Percentiles rank a stretch among this genome's conserved stretches.
phyloP scores from a whole-genome alignment of 768 basidiomycete species.

The Punctularia strigosozonata region DNA sequence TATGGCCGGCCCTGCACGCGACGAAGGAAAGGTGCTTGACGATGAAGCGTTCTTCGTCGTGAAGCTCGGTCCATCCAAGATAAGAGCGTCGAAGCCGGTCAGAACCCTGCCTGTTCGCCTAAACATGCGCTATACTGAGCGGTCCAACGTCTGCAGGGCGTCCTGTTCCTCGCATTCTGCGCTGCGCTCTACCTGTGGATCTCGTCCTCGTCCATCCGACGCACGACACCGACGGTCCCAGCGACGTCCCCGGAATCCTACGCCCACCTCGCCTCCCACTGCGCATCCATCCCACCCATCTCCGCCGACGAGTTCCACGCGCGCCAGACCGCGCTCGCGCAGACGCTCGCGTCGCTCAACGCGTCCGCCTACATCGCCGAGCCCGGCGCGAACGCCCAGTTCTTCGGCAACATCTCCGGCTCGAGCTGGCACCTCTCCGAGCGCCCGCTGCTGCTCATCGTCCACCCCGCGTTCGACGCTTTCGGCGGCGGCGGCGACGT shows the following conservation, averaged over 20 bases:
- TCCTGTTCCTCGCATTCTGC: too few relatives aligned
- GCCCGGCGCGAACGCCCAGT: conserved; percentile 60
- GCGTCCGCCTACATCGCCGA: conserved; percentile 70
- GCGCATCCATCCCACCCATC: conserved; percentile 38
- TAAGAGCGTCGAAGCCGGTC: too few relatives aligned
- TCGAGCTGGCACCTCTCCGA: conserved; percentile 64
- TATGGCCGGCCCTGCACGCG: too few relatives aligned
- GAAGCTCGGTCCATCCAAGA: too few relatives aligned
- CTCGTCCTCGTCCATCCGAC: too few relatives aligned
- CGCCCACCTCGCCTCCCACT: conserved; percentile 27
- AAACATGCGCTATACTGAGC: too few relatives aligned
- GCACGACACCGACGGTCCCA: background rate
- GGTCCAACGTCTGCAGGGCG: too few relatives aligned
- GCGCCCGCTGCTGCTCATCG: conserved; percentile 60
- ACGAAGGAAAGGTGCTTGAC: too few relatives aligned
- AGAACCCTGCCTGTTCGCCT: too few relatives aligned
- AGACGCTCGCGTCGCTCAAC: conserved; percentile 32
- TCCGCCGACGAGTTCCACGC: conserved; percentile 28
- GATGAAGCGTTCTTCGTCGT: too few relatives aligned
- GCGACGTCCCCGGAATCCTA: conserved; percentile 10
- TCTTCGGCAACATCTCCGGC: conserved; percentile 60
- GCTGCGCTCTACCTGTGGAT: too few relatives aligned
- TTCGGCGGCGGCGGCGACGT: conserved; percentile 11
- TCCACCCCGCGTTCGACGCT: conserved; percentile 30
- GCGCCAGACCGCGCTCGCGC: conserved; percentile 46